Percentiles rank a stretch among this genome's conserved stretches.
phyloP scores from a whole-genome alignment of 305 asterid genomes.

The Fraxinus sp. region DNA sequence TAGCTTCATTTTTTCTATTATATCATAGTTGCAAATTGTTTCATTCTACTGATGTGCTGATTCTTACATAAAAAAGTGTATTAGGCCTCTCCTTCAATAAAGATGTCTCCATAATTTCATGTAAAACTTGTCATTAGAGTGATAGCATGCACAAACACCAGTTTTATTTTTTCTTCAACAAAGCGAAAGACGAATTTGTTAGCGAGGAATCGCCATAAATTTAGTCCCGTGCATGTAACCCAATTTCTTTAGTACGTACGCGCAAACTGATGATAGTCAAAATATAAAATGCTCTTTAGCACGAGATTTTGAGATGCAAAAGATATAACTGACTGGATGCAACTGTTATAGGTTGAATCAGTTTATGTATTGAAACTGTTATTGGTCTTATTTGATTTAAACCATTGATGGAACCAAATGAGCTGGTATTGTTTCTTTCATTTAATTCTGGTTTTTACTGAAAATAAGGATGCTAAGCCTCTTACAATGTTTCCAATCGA shows the following conservation, averaged over 20 bases:
- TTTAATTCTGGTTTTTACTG: neutral
- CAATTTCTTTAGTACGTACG: neutral
- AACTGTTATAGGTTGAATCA: neutral
- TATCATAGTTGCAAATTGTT: neutral
- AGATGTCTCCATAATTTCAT: neutral
- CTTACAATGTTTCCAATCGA: neutral
- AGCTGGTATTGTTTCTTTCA: constrained; percentile 29
- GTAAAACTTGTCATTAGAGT: neutral
- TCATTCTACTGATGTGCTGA: neutral
- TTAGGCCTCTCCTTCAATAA: neutral
- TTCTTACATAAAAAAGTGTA: neutral
- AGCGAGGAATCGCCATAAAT: neutral
- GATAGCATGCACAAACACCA: neutral
- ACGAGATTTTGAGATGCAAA: neutral
- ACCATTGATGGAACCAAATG: constrained; percentile 35
- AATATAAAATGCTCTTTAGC: neutral
- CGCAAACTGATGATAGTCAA: neutral
- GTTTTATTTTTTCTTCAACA: neutral
- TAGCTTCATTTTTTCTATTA: neutral
- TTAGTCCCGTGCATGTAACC: neutral
- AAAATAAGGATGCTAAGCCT: neutral
- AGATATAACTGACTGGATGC: neutral
- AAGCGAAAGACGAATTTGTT: neutral
- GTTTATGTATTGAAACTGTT: constrained; percentile 15
- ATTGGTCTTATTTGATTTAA: constrained; percentile 29